phyloP scores from a whole-genome alignment of 73 alveolate genomes.

The Tetrahymena thermophila region DNA sequence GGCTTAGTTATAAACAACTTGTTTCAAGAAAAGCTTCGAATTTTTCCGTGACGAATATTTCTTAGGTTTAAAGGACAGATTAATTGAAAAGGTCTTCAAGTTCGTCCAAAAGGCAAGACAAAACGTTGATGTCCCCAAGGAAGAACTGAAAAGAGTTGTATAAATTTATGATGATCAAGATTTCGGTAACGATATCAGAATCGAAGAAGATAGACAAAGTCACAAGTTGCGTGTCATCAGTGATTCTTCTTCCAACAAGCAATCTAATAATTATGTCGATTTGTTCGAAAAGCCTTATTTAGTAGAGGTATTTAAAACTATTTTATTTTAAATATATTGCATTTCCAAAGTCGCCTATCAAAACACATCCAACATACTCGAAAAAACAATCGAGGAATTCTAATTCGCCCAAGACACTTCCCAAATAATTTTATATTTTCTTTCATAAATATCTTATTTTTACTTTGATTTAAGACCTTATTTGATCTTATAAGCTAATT shows the following conservation, averaged over 20 bases:
- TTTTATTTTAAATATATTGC: background rate
- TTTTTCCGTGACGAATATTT: background rate
- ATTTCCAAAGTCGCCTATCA: background rate
- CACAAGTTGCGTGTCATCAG: background rate
- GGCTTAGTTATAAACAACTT: background rate
- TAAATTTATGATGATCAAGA: background rate
- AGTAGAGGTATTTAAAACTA: background rate
- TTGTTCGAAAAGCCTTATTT: background rate
- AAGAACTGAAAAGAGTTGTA: background rate
- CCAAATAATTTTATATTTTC: background rate
- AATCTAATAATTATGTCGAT: background rate
- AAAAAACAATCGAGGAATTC: background rate
- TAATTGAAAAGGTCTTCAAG: background rate
- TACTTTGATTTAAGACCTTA: background rate
- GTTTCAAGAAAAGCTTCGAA: background rate
- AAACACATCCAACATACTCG: background rate
- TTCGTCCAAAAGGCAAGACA: background rate
- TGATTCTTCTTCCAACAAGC: background rate
- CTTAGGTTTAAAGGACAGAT: background rate
- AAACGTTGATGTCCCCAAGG: background rate
- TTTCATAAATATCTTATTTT: background rate
- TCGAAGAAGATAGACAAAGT: background rate
- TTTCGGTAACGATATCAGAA: background rate
- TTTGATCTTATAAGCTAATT: background rate
- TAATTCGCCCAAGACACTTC: background rate